Base-by-base conservation (phyloP, 768 basidiomycete genomes). In the Leucosporidium yakuticum region DNA sequence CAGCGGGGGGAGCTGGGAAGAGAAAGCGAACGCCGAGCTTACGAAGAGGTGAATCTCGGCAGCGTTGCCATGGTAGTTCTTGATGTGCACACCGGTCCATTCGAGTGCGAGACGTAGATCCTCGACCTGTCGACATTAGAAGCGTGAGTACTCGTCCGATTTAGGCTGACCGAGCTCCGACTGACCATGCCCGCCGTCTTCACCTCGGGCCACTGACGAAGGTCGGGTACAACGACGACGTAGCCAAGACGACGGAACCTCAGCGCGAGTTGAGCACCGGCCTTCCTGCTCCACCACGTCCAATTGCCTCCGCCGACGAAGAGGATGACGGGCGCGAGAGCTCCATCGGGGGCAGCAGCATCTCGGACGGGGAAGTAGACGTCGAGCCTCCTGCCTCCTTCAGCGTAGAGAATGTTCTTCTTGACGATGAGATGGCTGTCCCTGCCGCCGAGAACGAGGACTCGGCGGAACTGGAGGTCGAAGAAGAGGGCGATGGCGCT, bases 101-200 rank as follows among this genome's bases (percentile, higher is more conserved):
- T 57, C 49, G 1, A 73, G 61, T 17, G 72, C 73, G 17, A 51
- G 27, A 6, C 74, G 68, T 15, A 74, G 20, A 55, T 76, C 73
- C 1, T 56, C 69, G 60, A 74, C 71, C 57, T 59, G 57, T 44
- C 60, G 53, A n/a, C n/a, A n/a, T n/a, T n/a, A 8, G 62, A 44
- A 15, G 57, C 36, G 20, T 56, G 50, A 12, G 50, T 39, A 19
- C 67, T 55, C 39, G 8, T 1, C 15, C 19, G 21, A n/a, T 19
- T 17, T 19, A 4, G 17, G 32, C 19, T 23, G 11, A 9, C 4
- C 1, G 31, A 14, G 29, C 7, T 12, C 11, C 68, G 62, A 49
- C 57, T 17, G 48, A 68, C 63, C 53, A 76, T 73, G 44, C 73
- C 48, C 29, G 29, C 11, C 6, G 32, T 25, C 49, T 36, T 51